phyloP scores from a whole-genome alignment of 1,139 yeast species.

The Kluyveromyces marxianus region DNA sequence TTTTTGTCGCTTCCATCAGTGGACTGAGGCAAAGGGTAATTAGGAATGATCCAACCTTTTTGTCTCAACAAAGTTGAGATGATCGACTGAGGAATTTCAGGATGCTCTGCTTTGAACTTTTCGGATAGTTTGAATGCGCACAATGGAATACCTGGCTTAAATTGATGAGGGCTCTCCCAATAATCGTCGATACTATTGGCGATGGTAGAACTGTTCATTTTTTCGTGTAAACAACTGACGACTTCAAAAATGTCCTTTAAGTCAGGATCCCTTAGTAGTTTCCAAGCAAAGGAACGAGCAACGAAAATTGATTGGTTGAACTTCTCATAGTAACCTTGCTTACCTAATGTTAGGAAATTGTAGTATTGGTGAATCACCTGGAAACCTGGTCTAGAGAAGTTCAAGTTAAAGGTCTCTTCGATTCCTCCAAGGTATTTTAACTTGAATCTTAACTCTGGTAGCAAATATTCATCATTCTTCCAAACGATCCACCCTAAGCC shows the following conservation, averaged over 20 bases:
- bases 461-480: constrained; percentile 58
- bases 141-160: constrained; percentile 77
- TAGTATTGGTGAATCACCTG: constrained; percentile 84
- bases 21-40: constrained; percentile 72
- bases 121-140: constrained; percentile 75
- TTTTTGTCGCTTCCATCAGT: constrained; percentile 33
- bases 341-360: constrained; percentile 65
- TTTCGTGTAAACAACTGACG: constrained; percentile 69
- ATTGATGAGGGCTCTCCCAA: constrained; percentile 27
- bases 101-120: constrained; percentile 49
- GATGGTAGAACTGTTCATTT: constrained; percentile 19
- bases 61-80: constrained; percentile 66
- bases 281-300: constrained; percentile 23
- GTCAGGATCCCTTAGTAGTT: constrained; percentile 38
- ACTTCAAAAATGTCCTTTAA: constrained; percentile 63
- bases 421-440: constrained; percentile 82
- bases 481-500: constrained; percentile 93
- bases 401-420: constrained; percentile 79
- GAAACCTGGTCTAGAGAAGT: constrained; percentile 89
- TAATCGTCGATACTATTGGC: constrained; percentile 15
- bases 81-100: constrained; percentile 80
- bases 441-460: constrained; percentile 65
- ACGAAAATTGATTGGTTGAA: constrained; percentile 50
- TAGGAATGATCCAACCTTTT: constrained; percentile 85
- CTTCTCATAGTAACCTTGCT: constrained; percentile 56